phyloP scores from a whole-genome alignment of 805 yeast genomes.

The Lipomyces yamanashiensis region DNA sequence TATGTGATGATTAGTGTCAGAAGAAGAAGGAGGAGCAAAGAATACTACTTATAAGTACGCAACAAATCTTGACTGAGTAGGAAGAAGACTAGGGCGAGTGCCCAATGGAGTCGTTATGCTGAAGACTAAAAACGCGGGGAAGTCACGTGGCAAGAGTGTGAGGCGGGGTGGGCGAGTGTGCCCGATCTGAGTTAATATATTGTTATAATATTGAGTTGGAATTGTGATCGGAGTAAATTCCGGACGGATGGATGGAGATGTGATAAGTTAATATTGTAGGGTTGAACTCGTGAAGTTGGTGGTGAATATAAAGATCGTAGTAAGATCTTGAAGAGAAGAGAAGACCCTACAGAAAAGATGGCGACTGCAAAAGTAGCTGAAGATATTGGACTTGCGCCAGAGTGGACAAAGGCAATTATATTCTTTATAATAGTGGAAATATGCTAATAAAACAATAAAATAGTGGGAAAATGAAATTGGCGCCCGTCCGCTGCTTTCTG shows the following conservation, averaged over 20 bases:
- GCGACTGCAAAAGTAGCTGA: conserved; percentile 3
- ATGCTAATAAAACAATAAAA: not conserved
- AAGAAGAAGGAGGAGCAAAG: not conserved
- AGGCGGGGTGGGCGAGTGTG: not conserved
- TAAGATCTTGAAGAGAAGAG: no score
- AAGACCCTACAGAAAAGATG: not conserved
- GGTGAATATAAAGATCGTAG: no score
- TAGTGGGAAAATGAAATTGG: conserved; percentile 11
- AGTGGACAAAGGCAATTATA: conserved; percentile 18
- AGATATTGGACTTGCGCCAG: conserved; percentile 19
- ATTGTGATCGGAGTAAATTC: no score
- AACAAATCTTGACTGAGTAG: not conserved
- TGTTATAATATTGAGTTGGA: no score
- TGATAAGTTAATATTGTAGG: no score
- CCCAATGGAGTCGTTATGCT: not conserved
- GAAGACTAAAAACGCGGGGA: not conserved
- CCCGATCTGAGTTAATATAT: no score
- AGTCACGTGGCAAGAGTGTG: not conserved
- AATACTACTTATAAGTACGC: no score
- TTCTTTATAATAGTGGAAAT: no score
- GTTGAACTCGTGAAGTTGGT: no score
- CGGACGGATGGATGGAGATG: no score
- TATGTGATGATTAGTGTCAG: not conserved
- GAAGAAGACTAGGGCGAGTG: not conserved
- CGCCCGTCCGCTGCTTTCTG: conserved; percentile 16